phyloP scores from a whole-genome alignment of 352 stramenopile genomes.

The Ophiocytium majus region DNA sequence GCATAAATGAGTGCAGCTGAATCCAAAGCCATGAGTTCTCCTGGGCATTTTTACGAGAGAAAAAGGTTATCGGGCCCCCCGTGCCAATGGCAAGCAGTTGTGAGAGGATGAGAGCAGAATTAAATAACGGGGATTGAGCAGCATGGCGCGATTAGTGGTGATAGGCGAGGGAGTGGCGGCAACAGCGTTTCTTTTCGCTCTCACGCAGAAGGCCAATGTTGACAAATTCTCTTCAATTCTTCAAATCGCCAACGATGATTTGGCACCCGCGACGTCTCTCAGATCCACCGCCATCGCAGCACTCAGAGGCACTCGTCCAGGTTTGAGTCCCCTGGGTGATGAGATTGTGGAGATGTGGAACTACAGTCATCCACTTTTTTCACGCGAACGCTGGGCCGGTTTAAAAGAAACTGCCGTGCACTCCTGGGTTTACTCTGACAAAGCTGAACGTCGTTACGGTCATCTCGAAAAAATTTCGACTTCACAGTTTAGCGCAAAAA shows the following conservation, averaged over 20 bases:
- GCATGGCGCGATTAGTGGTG: background rate
- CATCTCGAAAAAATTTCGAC: too few relatives aligned
- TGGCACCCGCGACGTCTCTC: background rate
- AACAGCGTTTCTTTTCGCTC: background rate
- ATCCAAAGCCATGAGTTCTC: background rate
- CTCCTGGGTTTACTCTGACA: too few relatives aligned
- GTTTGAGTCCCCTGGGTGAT: background rate
- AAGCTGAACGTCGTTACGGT: too few relatives aligned
- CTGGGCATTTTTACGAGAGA: background rate
- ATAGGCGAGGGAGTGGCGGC: background rate
- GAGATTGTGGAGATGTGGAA: too few relatives aligned
- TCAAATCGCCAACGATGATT: constrained; percentile 5
- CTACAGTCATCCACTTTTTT: too few relatives aligned
- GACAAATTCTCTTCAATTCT: background rate
- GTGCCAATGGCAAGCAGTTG: background rate
- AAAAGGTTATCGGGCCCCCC: background rate
- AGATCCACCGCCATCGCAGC: background rate
- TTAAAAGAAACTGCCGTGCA: too few relatives aligned
- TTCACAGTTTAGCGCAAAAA: too few relatives aligned
- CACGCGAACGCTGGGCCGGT: too few relatives aligned
- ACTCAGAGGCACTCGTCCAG: background rate
- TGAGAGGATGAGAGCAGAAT: background rate
- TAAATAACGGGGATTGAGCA: constrained; percentile 5
- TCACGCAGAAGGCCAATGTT: background rate
- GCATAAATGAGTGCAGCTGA: background rate